These are phyloP conservation scores for Suillus brevipes DNA, from an alignment of 768 basidiomycete species.

Conservation along the genomic window DNA sequence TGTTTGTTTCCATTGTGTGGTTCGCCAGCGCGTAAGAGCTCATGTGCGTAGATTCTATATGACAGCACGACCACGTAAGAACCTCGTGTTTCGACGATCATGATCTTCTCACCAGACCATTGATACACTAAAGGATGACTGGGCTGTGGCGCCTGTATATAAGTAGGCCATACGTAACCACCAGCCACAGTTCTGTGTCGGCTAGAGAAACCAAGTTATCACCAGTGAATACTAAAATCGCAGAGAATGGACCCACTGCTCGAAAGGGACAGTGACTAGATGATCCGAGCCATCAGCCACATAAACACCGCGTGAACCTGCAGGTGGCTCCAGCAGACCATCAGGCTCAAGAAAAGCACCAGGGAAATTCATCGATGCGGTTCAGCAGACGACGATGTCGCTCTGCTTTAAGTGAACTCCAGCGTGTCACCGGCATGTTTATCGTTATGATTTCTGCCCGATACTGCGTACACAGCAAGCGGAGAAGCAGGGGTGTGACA, in stretches of 20 bases:
- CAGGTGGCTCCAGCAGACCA: not conserved
- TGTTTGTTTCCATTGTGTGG: not conserved
- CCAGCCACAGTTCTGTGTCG: not conserved
- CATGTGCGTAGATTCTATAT: not conserved
- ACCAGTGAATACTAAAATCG: not conserved
- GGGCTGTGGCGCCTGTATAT: not conserved
- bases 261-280: not conserved
- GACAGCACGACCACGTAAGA: not conserved
- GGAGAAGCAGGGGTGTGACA: not conserved
- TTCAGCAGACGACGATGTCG: not conserved
- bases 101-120: not conserved
- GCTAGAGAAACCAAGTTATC: not conserved
- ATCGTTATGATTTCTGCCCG: not conserved
- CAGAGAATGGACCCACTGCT: not conserved
- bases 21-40: not conserved
- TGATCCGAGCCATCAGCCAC: not conserved
- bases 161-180: not conserved
- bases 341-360: not conserved
- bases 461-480: not conserved
- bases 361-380: not conserved
- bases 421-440: not conserved
- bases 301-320: not conserved
- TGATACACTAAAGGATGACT: not conserved
- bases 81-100: not conserved
- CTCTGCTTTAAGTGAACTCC: not conserved